These are phyloP conservation scores for Plantago lanceolata DNA, from an alignment of 305 asterid species.

Conservation along the genomic window DNA sequence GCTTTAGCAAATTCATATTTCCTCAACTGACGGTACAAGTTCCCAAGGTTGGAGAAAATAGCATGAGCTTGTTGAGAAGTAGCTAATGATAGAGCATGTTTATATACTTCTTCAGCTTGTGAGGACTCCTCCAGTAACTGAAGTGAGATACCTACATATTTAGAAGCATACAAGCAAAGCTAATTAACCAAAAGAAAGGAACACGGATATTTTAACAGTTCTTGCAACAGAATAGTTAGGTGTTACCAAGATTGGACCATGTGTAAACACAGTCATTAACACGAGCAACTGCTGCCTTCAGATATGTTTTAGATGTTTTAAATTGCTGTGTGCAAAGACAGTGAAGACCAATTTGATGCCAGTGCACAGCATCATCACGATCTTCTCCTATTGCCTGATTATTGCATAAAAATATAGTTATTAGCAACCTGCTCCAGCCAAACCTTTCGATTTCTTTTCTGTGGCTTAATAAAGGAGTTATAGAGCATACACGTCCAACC, in stretches of 20 bases:
- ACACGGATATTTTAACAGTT: not conserved
- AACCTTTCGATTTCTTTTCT: slow-evolving; percentile 1
- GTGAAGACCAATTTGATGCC: slow-evolving; percentile 96
- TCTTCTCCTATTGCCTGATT: slow-evolving; percentile 83
- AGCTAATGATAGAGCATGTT: slow-evolving; percentile 63
- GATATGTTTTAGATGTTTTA: slow-evolving; percentile 64
- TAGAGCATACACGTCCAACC: slow-evolving; percentile 1
- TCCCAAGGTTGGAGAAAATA: slow-evolving; percentile 78
- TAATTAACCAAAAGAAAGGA: slow-evolving; percentile 8
- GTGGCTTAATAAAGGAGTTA: slow-evolving; percentile 9
- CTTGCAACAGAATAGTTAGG: slow-evolving; percentile 8
- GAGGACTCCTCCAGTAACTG: slow-evolving; percentile 70
- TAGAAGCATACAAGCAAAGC: slow-evolving; percentile 6
- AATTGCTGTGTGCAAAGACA: slow-evolving; percentile 78
- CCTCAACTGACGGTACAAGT: slow-evolving; percentile 65
- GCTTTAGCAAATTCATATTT: slow-evolving; percentile 73
- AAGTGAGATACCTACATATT: slow-evolving; percentile 67
- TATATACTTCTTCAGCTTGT: slow-evolving; percentile 73
- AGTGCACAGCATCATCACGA: slow-evolving; percentile 84
- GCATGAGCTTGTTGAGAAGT: slow-evolving; percentile 69
- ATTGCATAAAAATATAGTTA: slow-evolving; percentile 21
- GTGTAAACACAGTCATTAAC: slow-evolving; percentile 63
- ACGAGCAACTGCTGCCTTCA: slow-evolving; percentile 77
- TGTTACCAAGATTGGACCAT: slow-evolving; percentile 92
- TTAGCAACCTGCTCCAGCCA: slow-evolving; percentile 19